phyloP scores from a whole-genome alignment of 371 early-diverging fungal species.

The Blastocladiella emersonii region DNA sequence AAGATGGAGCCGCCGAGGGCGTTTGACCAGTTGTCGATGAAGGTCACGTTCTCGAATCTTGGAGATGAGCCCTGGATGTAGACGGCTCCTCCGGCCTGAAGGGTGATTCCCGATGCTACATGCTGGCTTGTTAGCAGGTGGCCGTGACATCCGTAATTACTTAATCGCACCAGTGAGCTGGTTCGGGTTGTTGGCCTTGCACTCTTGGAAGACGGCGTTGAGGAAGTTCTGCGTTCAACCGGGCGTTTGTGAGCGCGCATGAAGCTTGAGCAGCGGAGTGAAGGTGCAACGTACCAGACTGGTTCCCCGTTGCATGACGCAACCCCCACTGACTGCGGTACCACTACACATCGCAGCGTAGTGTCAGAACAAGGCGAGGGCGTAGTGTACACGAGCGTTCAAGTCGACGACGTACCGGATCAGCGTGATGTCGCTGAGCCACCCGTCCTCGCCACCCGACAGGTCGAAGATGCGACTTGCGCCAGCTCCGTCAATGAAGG shows the following conservation, averaged over 20 bases:
- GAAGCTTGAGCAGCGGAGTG: no score
- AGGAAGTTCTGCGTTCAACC: background rate
- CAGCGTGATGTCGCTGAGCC: background rate
- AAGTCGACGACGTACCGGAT: background rate
- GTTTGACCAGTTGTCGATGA: background rate
- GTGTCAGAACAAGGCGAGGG: no score
- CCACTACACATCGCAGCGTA: background rate
- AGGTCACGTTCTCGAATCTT: background rate
- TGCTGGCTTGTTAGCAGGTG: no score
- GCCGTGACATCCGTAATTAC: background rate
- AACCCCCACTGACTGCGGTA: background rate
- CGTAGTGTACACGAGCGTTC: no score
- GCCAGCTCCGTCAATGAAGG: background rate
- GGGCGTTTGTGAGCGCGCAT: no score
- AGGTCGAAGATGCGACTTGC: background rate
- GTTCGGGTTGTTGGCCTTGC: background rate
- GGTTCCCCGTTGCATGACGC: no score
- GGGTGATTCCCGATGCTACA: background rate
- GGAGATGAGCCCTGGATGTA: background rate
- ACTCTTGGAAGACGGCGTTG: background rate
- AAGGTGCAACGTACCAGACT: background rate
- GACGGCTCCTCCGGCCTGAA: background rate
- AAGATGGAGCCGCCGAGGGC: background rate
- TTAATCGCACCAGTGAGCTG: background rate
- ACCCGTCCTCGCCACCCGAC: background rate